phyloP scores from a whole-genome alignment of 495 filamentous ascomycete genomes.

The Xylaria acuta region DNA sequence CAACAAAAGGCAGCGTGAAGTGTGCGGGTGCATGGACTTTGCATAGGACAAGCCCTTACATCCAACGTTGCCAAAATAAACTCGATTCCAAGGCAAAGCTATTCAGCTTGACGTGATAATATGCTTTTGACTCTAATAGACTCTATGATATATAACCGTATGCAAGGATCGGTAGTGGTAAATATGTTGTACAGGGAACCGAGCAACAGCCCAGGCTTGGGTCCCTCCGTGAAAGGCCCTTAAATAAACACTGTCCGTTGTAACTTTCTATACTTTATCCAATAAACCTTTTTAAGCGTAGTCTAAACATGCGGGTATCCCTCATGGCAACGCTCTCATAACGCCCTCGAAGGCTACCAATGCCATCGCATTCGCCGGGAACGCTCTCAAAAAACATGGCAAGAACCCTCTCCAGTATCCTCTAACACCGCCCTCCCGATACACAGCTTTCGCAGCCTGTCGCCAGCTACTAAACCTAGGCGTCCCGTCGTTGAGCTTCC shows the following conservation, averaged over 20 bases:
- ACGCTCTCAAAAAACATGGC: conserved; percentile 91
- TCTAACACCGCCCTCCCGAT: conserved; percentile 70
- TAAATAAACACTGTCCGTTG: not conserved
- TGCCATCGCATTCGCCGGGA: conserved; percentile 95
- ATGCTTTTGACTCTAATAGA: not conserved
- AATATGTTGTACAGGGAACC: not conserved
- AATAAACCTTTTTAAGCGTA: not conserved
- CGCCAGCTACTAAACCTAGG: conserved; percentile 77
- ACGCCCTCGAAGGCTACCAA: conserved; percentile 91
- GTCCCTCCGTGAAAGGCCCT: not conserved
- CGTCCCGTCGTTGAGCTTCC: conserved; percentile 69
- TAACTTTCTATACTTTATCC: not conserved
- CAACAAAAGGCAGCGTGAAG: not conserved
- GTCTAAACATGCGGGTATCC: conserved; percentile 3
- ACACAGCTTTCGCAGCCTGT: conserved; percentile 79
- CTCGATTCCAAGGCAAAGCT: conserved; percentile 27
- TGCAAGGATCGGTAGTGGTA: not conserved
- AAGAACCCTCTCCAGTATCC: conserved; percentile 95
- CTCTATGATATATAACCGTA: not conserved
- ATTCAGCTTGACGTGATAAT: not conserved
- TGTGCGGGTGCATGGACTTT: conserved; percentile 29
- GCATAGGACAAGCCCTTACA: conserved; percentile 29
- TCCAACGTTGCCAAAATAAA: conserved; percentile 33
- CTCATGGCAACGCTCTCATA: conserved; percentile 76
- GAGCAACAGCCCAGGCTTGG: not conserved